Evolutionary conservation across 1,284 basidiomycete genomes (phyloP).

Genomic region (Phaffia rhodozyma): DNA sequence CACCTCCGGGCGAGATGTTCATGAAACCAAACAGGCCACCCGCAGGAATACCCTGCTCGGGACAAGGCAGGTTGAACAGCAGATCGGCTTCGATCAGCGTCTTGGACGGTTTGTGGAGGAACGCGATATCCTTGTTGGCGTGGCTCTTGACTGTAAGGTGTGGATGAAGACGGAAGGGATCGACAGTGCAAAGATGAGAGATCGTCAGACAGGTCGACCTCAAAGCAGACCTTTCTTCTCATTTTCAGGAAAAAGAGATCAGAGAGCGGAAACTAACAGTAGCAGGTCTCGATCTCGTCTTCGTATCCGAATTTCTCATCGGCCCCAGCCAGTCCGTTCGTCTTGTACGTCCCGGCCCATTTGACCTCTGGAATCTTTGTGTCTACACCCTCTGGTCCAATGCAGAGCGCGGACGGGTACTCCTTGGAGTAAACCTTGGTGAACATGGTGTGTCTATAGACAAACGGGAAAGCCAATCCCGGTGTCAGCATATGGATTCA

Average conservation of each 20-base stretch:
- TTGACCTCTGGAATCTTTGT: slow-evolving; percentile 33
- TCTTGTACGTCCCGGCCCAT: slow-evolving; percentile 30
- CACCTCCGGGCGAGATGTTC: slow-evolving; percentile 46
- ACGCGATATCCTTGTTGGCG: slow-evolving; percentile 77
- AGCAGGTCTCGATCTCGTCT: slow-evolving; percentile 40
- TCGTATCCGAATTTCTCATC: slow-evolving; percentile 67
- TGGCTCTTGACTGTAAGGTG: slow-evolving; percentile 52
- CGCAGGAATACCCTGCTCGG: slow-evolving; percentile 54
- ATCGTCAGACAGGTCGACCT: background rate
- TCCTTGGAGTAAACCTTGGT: slow-evolving; percentile 39
- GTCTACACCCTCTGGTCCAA: slow-evolving; percentile 37
- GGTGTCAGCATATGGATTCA: too few species aligned
- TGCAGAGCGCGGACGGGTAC: slow-evolving; percentile 58
- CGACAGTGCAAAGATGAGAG: background rate
- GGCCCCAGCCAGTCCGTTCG: slow-evolving; percentile 28
- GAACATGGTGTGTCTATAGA: slow-evolving; percentile 37
- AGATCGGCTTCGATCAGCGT: slow-evolving; percentile 78
- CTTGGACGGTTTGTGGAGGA: slow-evolving; percentile 65
- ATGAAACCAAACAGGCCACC: slow-evolving; percentile 4
- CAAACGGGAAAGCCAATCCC: too few species aligned
- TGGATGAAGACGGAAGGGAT: background rate
- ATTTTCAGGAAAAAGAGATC: background rate
- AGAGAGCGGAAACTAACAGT: background rate
- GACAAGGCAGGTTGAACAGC: slow-evolving; percentile 75
- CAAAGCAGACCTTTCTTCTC: background rate